These are phyloP conservation scores for Scedosporium minutisporum DNA, from an alignment of 2,329 filamentous ascomycete genomes.

Conservation along the genomic window DNA sequence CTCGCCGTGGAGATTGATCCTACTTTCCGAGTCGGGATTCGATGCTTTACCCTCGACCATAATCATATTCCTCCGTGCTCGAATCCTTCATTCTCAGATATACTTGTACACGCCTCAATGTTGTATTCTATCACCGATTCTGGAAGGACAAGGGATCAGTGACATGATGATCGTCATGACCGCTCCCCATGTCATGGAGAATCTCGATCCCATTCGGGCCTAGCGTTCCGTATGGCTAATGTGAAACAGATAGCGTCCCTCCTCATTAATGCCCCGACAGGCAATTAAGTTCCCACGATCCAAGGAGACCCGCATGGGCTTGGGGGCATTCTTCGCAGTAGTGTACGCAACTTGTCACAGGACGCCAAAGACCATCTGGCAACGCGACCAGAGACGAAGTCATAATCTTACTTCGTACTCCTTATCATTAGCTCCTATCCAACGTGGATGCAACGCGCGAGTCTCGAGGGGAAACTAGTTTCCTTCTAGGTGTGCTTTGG, in stretches of 20 bases:
- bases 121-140: not conserved
- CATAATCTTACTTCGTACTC: not conserved
- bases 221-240: constrained; percentile 15
- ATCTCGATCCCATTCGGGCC: constrained; percentile 8
- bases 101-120: not conserved
- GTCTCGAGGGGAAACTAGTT: no score
- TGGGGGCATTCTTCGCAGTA: constrained; percentile 1
- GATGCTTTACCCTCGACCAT: no score
- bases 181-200: not conserved
- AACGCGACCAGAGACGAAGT: not conserved
- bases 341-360: not conserved
- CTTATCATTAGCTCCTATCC: not conserved
- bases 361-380: not conserved
- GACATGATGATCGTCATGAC: constrained; percentile 5
- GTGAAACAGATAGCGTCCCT: constrained; percentile 17
- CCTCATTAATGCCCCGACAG: constrained; percentile 3
- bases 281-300: not conserved
- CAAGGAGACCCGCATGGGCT: not conserved
- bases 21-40: no score
- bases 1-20: not conserved
- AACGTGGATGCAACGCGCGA: no score
- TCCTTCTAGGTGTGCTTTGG: no score
- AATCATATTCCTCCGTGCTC: no score
- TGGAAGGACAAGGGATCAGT: not conserved
- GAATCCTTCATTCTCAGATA: not conserved